Base-by-base conservation (phyloP, 768 basidiomycete genomes). In the Gelatoporia subvermispora region DNA sequence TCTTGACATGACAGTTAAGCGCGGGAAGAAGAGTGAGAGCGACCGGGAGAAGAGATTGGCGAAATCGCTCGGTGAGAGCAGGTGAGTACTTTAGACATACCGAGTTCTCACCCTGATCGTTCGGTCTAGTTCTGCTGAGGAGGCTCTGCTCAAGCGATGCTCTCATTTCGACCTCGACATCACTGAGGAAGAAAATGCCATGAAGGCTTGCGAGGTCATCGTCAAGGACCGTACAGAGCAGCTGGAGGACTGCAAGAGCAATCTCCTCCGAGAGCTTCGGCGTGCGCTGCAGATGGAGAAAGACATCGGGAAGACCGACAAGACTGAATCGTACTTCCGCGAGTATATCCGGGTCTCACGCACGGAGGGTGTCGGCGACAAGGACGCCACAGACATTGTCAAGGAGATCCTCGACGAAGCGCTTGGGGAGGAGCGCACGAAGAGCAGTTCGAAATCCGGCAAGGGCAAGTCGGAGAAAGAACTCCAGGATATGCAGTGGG, bases 131-230 rank as follows among this genome's bases (percentile, higher is more conserved):
- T 79, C 90, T 52, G 90, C 90, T 2, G 90, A 93, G 60, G 92
- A 96, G 70, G 93, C 93, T 2, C 77, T 97, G 10, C 75, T 97
- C 50, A 97, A 97, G 62, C 86, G 94, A 35, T 95, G 93, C 63
- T 94, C 93, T 4, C 93, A 95, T 63, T 97, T 95, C 65, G 90
- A 93, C 55, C 74, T 93, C 28, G 88, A 91, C 47, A 79, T 78
- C 16, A 71, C 73, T n/a, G 60, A 73, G 25, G 72, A 71, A 48
- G 77, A 78, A 51, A 79, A 93, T 53, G 93, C 94, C 0, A 85
- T 89, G 79, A 87, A 86, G 59, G 91, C 93, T 3, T 96, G 94
- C 65, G 90, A 97, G 54, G 80, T 91, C 56, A 95, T 97, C 54
- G 86, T 94, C 50, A 67, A 78, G 50, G 88, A 91, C 57, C 88